Evolutionary conservation across 257 asterid genomes (phyloP), one percentile per base, ranked within the genome.

Genomic region (Penstemon davidsonii): DNA sequence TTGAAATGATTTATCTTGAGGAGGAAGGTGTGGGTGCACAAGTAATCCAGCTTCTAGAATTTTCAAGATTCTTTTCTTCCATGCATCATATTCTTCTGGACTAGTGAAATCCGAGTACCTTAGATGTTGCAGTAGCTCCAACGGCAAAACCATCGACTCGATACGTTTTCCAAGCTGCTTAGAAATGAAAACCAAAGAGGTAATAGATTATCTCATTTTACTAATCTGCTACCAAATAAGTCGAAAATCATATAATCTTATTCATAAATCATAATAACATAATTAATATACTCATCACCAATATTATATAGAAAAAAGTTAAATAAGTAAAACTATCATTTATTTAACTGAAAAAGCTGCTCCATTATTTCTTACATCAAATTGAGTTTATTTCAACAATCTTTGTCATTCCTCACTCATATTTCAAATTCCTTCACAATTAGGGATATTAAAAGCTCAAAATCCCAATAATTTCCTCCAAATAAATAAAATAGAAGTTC

Each of bases 11-110:
- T 82, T 84, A 64, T 79, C 89, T 25, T 25, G 33, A 61, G 73
- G 82, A 38, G 94, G 92, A 62, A 90, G 42, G 65, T 69, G 79
- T 9, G 98, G 95, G 79, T 86, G 91, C 72, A 88, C 60, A 13
- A 92, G 85, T 33, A 92, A 79, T 13, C 98, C 98, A 44, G 85
- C 91, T 75, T 92, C 93, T 5, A 92, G 91, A 62, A 90, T 60
- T 82, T 85, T 90, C 70, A 92, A 75, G 81, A 60, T 79, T 68
- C 93, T 90, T 74, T 71, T 86, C 82, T 86, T 91, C 91, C 96
- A 92, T 60, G 85, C 76, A 52, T 80, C 82, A 55, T 85, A 90
- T 69, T 90, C 96, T 52, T 53, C 70, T 52, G 73, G 90, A 71
- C 73, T 82, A 3, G 85, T 45, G 80, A 90, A 92, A 79, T 92